Evolutionary conservation across 345 rosid genomes (phyloP).

Genomic region (Linum usitatissimum): DNA sequence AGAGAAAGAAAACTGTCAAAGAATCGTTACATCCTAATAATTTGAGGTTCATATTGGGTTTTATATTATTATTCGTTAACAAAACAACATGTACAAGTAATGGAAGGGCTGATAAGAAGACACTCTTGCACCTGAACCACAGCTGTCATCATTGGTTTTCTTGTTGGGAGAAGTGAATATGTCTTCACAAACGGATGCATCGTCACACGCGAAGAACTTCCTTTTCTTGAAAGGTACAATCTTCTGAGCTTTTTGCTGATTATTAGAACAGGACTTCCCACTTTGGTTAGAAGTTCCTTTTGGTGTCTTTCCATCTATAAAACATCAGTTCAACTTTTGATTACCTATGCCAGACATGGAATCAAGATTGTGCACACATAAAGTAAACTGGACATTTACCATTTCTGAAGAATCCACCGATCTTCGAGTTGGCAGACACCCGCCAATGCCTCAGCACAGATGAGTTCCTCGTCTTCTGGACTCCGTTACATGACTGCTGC

Average conservation of each 20-base stretch:
- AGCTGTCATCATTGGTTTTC: constrained; percentile 12
- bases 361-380: constrained; percentile 4
- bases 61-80: too few relatives aligned
- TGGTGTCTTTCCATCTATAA: constrained; percentile 18
- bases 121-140: constrained; percentile 7
- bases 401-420: constrained; percentile 10
- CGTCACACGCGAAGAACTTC: constrained; percentile 19
- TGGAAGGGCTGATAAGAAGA: neutral
- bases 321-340: constrained; percentile 12
- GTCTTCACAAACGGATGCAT: constrained; percentile 8
- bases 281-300: constrained; percentile 6
- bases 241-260: constrained; percentile 25
- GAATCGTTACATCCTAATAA: too few relatives aligned
- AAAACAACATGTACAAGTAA: neutral
- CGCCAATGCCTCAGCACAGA: constrained; percentile 15
- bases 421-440: constrained; percentile 19
- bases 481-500: constrained; percentile 7
- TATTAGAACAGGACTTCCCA: constrained; percentile 10
- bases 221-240: constrained; percentile 29
- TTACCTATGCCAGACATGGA: neutral
- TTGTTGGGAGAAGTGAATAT: constrained; percentile 15
- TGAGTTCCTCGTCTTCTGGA: constrained; percentile 12
- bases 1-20: too few relatives aligned
- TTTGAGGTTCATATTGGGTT: too few relatives aligned
- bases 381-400: constrained; percentile 13